Evolutionary conservation across 495 filamentous ascomycete species (phyloP).

Genomic region (Penicillium chermesinum): DNA sequence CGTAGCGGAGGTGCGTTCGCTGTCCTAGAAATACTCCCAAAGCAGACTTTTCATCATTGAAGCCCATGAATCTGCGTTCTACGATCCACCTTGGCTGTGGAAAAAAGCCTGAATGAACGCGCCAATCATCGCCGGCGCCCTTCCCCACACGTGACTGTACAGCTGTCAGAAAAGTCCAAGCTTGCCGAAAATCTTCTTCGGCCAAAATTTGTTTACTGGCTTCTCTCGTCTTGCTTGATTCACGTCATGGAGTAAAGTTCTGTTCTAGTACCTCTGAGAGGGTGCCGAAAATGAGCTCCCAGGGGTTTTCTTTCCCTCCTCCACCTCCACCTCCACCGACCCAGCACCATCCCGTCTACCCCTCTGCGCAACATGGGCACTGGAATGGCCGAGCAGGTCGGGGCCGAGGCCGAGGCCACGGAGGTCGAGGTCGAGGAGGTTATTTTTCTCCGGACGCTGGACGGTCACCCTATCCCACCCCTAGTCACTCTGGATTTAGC

Average conservation of each 20-base stretch:
- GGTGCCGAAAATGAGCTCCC: constrained; percentile 37
- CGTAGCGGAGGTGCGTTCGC: too few relatives aligned
- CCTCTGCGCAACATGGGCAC: constrained; percentile 28
- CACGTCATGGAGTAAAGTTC: constrained; percentile 14
- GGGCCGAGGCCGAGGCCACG: constrained; percentile 41
- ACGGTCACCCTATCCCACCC: constrained; percentile 18
- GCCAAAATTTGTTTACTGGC: neutral
- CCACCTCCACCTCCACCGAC: constrained; percentile 43
- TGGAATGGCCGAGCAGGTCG: constrained; percentile 33
- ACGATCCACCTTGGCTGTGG: too few relatives aligned
- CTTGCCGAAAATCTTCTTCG: constrained; percentile 8
- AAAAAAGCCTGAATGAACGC: neutral
- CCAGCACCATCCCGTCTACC: constrained; percentile 21
- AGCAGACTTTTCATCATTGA: too few relatives aligned
- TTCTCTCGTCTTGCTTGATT: neutral
- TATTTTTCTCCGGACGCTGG: constrained; percentile 36
- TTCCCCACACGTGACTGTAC: constrained; percentile 14
- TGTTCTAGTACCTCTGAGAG: constrained; percentile 18
- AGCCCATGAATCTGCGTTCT: too few relatives aligned
- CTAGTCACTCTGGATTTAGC: constrained; percentile 17
- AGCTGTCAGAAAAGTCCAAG: constrained; percentile 13
- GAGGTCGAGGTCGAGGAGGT: constrained; percentile 49
- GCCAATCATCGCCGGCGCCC: constrained; percentile 7
- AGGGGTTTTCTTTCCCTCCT: constrained; percentile 49
- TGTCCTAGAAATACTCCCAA: too few relatives aligned